Base-by-base conservation (phyloP, 768 basidiomycete species). In the Agaricus subrufescens region DNA sequence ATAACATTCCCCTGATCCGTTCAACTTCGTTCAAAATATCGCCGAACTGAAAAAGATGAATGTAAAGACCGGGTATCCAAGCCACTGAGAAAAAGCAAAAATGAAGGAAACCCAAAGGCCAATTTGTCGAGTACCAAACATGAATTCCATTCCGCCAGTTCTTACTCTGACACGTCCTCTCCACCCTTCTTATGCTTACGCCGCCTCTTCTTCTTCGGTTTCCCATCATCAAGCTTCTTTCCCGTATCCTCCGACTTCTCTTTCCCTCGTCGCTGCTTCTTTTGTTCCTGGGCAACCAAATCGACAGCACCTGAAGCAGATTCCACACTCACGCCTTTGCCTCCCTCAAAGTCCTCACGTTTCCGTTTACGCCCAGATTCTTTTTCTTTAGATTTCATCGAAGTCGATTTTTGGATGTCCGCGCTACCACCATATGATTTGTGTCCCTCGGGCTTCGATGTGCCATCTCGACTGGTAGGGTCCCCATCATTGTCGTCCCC, bases 381-480 rank as follows among this genome's bases (percentile, higher is more conserved):
- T 56, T 67, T 66, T 9, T 43, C 57, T 5, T 46, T 71, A 56
- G 67, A 65, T 60, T 70, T 71, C 60, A 66, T 77, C 58, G 30
- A 47, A 15, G 55, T 60, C 4, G 58, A 65, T 31, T 52, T 58
- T 50, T 56, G 64, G 45, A 40, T 50, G 63, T 60, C 42, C 57
- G 49, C 43, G 34, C 56, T 61, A 23, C 37, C 60, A 46, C 47
- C 58, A 11, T 39, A 45, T 27, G 58, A 70, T 45, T 65, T 63
- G 30, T 26, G 11, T 31, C 30, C 30, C 26, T 47, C 46, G 46
- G 23, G 14, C 7, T 29, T 30, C 9, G 15, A 6, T 29, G 10
- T 60, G 15, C 37, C 64, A 31, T 52, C 60, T n/a, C 19, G 42
- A 50, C 60, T 49, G 38, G 56, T 50, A 55, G 19, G 61, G 61